These are phyloP conservation scores for Scheffersomyces spartinae DNA, from an alignment of 805 yeast genomes.

Conservation along the genomic window DNA sequence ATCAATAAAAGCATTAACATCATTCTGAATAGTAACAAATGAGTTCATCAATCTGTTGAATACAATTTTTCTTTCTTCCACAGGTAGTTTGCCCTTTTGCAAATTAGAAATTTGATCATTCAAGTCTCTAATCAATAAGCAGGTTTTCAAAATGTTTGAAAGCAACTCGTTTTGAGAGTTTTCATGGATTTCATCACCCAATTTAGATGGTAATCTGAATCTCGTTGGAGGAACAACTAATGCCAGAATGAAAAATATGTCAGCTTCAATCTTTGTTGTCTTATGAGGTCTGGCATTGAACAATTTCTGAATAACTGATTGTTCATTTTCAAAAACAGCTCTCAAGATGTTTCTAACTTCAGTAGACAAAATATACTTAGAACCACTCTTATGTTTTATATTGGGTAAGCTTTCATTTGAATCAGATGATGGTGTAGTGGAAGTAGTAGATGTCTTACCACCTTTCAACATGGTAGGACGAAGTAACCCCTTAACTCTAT, in stretches of 20 bases:
- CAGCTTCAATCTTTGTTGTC: constrained; percentile 42
- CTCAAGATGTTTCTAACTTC: constrained; percentile 76
- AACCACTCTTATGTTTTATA: constrained; percentile 54
- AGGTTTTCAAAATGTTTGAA: constrained; percentile 67
- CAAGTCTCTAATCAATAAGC: constrained; percentile 75
- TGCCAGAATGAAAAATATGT: constrained; percentile 81
- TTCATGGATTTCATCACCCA: constrained; percentile 95
- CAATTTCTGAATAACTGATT: constrained; percentile 50
- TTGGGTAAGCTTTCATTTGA: constrained; percentile 28
- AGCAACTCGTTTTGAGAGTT: constrained; percentile 85
- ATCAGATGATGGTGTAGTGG: constrained; percentile 3
- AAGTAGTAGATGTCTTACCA: constrained; percentile 1
- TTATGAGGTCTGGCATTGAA: constrained; percentile 74
- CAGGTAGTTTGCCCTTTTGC: constrained; percentile 46
- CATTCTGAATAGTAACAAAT: constrained; percentile 89
- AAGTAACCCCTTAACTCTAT: constrained; percentile 67
- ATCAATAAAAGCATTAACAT: constrained; percentile 89
- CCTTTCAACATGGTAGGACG: constrained; percentile 60
- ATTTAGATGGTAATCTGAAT: constrained; percentile 90
- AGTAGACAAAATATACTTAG: constrained; percentile 77
- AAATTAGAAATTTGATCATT: constrained; percentile 70
- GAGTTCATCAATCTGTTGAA: constrained; percentile 92
- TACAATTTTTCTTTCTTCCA: constrained; percentile 62
- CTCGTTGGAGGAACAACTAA: constrained; percentile 93
- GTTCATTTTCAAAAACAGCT: constrained; percentile 67